These are phyloP conservation scores for Flaveria bidentis DNA, from an alignment of 129 eudicot genomes.

Conservation along the genomic window DNA sequence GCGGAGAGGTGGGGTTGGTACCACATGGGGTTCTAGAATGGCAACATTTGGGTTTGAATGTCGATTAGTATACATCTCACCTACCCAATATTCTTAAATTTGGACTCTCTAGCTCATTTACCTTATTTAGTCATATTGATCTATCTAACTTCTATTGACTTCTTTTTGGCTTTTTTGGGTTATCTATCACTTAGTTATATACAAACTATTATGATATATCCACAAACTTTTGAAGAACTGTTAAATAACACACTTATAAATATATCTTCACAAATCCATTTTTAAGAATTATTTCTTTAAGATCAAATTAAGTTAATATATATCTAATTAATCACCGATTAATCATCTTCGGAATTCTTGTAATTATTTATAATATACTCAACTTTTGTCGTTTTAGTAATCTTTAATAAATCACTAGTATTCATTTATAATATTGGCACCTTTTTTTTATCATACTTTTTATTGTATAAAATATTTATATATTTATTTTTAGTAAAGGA, in stretches of 20 bases:
- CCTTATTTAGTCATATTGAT: slow-evolving; percentile 39
- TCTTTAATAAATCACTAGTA: no score
- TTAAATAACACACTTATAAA: slow-evolving; percentile 1
- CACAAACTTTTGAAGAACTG: neutral
- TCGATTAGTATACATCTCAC: slow-evolving; percentile 28
- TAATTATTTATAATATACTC: no score
- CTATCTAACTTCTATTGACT: neutral
- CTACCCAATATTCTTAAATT: slow-evolving; percentile 34
- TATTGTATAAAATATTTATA: no score
- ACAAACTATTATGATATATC: neutral
- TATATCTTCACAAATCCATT: neutral
- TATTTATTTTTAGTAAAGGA: no score
- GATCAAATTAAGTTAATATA: no score
- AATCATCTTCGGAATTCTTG: no score
- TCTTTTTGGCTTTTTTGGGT: neutral
- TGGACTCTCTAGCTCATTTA: slow-evolving; percentile 15
- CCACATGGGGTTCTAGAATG: slow-evolving; percentile 37
- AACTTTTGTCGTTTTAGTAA: no score
- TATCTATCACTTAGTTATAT: slow-evolving; percentile 6
- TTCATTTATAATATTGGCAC: no score
- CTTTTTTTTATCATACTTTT: no score
- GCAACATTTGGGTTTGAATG: slow-evolving; percentile 28
- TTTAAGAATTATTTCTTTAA: neutral
- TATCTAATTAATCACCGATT: no score
- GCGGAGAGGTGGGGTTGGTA: slow-evolving; percentile 26